A percentile compares a stretch with the other conserved stretches of the same genome.
These are phyloP conservation scores for Dianthus caryophyllus DNA, from an alignment of 148 eudicot species.

Conservation along the genomic window DNA sequence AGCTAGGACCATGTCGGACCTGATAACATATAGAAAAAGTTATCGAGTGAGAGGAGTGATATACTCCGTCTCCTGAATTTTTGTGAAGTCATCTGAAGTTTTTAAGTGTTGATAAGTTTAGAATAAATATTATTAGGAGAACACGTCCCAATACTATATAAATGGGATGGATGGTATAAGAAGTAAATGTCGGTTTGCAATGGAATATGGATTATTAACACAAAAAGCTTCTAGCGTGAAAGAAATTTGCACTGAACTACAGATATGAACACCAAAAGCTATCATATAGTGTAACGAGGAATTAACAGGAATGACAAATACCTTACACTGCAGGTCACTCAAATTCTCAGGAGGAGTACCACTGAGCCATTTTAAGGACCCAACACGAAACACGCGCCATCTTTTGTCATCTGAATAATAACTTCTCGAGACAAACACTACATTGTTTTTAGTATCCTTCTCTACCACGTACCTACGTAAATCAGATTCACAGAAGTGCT, in stretches of 20 bases:
- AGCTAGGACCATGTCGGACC: slow-evolving; percentile 95
- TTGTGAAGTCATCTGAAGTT: too few species aligned
- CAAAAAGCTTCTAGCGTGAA: too few species aligned
- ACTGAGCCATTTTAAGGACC: slow-evolving; percentile 81
- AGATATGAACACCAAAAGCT: too few species aligned
- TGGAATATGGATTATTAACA: too few species aligned
- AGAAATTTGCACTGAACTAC: too few species aligned
- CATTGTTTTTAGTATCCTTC: slow-evolving; percentile 83
- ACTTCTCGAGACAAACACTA: slow-evolving; percentile 85
- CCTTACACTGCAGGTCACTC: slow-evolving; percentile 78
- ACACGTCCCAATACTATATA: too few species aligned
- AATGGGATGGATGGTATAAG: too few species aligned
- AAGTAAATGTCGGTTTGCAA: too few species aligned
- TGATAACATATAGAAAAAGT: slow-evolving; percentile 18
- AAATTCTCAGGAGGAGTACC: slow-evolving; percentile 39
- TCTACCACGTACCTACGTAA: slow-evolving; percentile 83
- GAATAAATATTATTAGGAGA: too few species aligned
- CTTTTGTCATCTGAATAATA: slow-evolving; percentile 86
- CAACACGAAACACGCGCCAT: slow-evolving; percentile 85
- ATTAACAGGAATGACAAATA: slow-evolving; percentile 16
- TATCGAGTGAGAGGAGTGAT: slow-evolving; percentile 1
- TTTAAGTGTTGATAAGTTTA: too few species aligned
- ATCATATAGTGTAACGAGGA: background rate
- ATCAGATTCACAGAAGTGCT: too few species aligned
- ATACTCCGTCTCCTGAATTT: too few species aligned